Evolutionary conservation across 495 filamentous ascomycete genomes (phyloP).

Genomic region (Daldinia decipiens): DNA sequence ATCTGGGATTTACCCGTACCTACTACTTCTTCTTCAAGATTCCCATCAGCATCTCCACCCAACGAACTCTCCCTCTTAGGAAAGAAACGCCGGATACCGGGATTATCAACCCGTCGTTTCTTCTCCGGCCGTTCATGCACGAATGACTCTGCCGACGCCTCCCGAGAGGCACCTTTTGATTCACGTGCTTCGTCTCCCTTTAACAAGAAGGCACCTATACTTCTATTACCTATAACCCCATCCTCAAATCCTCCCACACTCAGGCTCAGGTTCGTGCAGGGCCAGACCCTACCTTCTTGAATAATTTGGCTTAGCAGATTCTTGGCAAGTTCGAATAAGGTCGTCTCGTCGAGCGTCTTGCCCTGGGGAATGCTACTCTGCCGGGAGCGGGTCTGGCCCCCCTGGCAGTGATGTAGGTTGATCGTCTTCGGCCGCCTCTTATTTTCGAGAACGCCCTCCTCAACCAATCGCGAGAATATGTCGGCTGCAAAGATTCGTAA

Average conservation of each 20-base stretch:
- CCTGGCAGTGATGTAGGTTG: conserved; percentile 80
- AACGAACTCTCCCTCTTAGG: conserved; percentile 48
- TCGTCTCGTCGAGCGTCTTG: conserved; percentile 72
- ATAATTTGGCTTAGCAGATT: conserved; percentile 79
- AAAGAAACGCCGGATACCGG: conserved; percentile 70
- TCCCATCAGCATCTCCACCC: conserved; percentile 39
- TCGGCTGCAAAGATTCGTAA: conserved; percentile 92
- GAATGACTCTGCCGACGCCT: conserved; percentile 45
- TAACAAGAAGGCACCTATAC: conserved; percentile 85
- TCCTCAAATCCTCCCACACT: conserved; percentile 93
- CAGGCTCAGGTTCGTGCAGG: conserved; percentile 84
- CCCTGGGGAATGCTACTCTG: conserved; percentile 82
- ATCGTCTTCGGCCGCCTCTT: conserved; percentile 86
- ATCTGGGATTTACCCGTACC: conserved; percentile 35
- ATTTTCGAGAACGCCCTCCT: conserved; percentile 91
- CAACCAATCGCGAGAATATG: conserved; percentile 87
- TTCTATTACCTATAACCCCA: conserved; percentile 80
- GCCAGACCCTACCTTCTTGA: conserved; percentile 82
- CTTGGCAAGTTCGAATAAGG: conserved; percentile 81
- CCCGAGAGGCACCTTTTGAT: conserved; percentile 43
- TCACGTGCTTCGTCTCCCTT: conserved; percentile 78
- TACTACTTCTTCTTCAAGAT: conserved; percentile 46
- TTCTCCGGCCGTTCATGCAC: conserved; percentile 58
- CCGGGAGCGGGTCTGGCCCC: conserved; percentile 74
- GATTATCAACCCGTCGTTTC: conserved; percentile 61